Evolutionary conservation across 2,329 filamentous ascomycete genomes (phyloP), one percentile per base, ranked within the genome.

Genomic region (Fusarium fujikuroi): DNA sequence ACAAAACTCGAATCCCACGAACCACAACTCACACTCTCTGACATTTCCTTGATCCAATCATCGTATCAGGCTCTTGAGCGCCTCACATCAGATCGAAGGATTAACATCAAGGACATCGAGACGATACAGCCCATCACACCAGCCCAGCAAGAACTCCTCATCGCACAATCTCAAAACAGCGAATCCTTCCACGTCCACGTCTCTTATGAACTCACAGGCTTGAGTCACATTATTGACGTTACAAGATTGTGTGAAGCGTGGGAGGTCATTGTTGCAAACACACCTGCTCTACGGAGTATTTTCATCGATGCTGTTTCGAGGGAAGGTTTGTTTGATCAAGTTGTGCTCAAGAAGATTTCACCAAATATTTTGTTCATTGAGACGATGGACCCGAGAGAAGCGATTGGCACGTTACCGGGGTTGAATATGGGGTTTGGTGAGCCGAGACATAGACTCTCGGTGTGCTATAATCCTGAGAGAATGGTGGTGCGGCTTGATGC

Each of bases 361-460:
- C 86, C 87, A 1, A 83, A 81, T 40, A 88, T 89, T 84, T 79
- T 89, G 9, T 89, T 88, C 60, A 83, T 89, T 49, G 87, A 89
- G 58, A 83, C 84, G 4, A 80, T 79, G 1, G 59, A 76, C 74
- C 82, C 53, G 66, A 81, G 62, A 77, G 84, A 73, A 76, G 86
- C 73, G 77, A 83, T 63, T 70, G 83, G 69, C 67, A 80, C 60
- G 72, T 76, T 88, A 1, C 85, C 87, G 1, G 79, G 83, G 10
- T 75, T 88, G 50, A 80, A 79, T 40, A 76, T 66, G 52, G 80
- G 61, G 64, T 77, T 69, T 72, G 82, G 75, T 2, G 83, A 85
- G 53, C 86, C 87, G 14, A 83, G 84, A 32, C 87, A 89, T 73
- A 79, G 87, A 32, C 81, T 89, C 7, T 84, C 86, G 0, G 85